phyloP scores from a whole-genome alignment of 768 basidiomycete genomes.

The Gelatoporia subvermispora region DNA sequence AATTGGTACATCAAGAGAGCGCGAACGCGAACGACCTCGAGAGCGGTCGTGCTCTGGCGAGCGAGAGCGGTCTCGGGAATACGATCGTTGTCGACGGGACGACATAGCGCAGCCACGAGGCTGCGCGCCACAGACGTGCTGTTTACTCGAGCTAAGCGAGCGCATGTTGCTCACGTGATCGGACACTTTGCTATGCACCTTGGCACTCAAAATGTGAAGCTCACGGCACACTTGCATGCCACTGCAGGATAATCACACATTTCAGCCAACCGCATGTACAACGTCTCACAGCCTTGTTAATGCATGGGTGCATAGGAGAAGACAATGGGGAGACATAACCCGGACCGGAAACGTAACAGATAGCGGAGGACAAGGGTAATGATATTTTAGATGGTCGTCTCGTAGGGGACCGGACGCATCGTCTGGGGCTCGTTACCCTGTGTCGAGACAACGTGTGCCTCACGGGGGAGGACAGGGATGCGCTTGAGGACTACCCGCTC shows the following conservation, averaged over 20 bases:
- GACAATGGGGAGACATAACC: conserved; percentile 18
- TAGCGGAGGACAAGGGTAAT: neutral
- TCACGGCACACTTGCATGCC: too few relatives aligned
- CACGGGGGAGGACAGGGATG: conserved; percentile 77
- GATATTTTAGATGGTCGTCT: conserved; percentile 84
- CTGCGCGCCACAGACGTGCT: too few relatives aligned
- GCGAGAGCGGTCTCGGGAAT: conserved; percentile 16
- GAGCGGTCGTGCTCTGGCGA: conserved; percentile 15
- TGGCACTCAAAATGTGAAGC: too few relatives aligned
- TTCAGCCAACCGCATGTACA: conserved; percentile 1
- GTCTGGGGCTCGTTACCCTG: conserved; percentile 84
- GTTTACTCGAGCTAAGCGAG: too few relatives aligned
- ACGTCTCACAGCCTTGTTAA: conserved; percentile 12
- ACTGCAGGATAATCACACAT: too few relatives aligned
- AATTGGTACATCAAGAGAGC: conserved; percentile 41
- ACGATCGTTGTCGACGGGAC: conserved; percentile 22
- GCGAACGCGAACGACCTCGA: conserved; percentile 28
- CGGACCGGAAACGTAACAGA: conserved; percentile 4
- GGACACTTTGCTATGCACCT: too few relatives aligned
- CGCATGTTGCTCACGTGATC: too few relatives aligned
- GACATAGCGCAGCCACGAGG: conserved; percentile 12
- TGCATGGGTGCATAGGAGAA: conserved; percentile 18
- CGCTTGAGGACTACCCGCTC: conserved; percentile 85
- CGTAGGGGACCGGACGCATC: conserved; percentile 88
- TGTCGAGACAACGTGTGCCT: conserved; percentile 68